Percentiles rank a stretch among this genome's conserved stretches.
Conservation (phyloP, 192 early-diverging fungal species). For the Rhizoclosmatium sp. region DNA sequence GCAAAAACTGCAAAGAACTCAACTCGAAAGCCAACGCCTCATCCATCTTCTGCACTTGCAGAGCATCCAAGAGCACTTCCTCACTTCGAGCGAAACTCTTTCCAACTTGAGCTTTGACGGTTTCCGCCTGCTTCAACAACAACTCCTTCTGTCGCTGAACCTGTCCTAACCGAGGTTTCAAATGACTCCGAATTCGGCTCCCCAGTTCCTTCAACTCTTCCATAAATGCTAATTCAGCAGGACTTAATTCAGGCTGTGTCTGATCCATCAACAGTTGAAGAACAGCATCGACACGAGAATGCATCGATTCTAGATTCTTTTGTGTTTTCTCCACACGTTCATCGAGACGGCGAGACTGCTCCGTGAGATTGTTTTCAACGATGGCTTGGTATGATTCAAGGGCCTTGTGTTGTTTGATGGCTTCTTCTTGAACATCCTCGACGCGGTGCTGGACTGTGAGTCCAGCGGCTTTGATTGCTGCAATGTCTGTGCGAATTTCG, state of each 20-base stretch:
- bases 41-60: conserved; percentile 1
- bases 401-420: conserved; percentile 4
- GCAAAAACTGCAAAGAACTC: background rate
- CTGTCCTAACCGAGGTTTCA: conserved; percentile 36
- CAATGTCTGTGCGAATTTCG: conserved; percentile 5
- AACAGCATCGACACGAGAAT: conserved; percentile 17
- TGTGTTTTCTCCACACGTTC: background rate
- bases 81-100: background rate
- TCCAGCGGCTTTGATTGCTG: background rate
- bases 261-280: conserved; percentile 27
- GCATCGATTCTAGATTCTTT: background rate
- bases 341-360: background rate
- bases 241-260: conserved; percentile 18
- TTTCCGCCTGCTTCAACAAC: conserved; percentile 15
- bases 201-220: conserved; percentile 24
- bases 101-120: background rate
- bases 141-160: conserved; percentile 25
- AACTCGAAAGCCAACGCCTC: conserved; percentile 17
- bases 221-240: conserved; percentile 27
- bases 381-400: conserved; percentile 12
- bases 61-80: background rate
- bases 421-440: conserved; percentile 30
- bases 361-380: background rate
- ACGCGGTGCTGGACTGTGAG: conserved; percentile 13
- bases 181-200: conserved; percentile 26